Evolutionary conservation across 495 filamentous ascomycete genomes (phyloP).

Genomic region (Thermochaetoides thermophila): DNA sequence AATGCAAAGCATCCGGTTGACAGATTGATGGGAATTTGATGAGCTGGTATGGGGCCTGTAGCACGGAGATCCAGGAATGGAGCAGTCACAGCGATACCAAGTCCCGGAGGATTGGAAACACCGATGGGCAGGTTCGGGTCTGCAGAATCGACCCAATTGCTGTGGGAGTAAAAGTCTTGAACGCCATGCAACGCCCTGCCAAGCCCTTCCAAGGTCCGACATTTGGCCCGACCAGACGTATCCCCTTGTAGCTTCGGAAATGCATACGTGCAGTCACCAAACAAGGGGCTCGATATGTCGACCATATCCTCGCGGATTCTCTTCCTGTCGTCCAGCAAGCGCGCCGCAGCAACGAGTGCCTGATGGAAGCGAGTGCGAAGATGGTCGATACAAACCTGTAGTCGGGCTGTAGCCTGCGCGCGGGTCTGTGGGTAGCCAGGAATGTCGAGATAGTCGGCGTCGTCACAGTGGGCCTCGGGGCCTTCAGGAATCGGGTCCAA

Average conservation of each 20-base stretch:
- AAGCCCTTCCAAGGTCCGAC: constrained; percentile 12
- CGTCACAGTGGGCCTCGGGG: constrained; percentile 17
- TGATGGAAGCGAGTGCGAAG: constrained; percentile 16
- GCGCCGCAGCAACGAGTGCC: constrained; percentile 3
- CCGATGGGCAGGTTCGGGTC: constrained; percentile 10
- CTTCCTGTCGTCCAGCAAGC: constrained; percentile 8
- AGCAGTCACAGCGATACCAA: constrained; percentile 10
- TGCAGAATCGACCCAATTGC: constrained; percentile 15
- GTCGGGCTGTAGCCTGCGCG: constrained; percentile 7
- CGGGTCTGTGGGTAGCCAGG: constrained; percentile 14
- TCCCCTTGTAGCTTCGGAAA: constrained; percentile 10
- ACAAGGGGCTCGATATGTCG: constrained; percentile 4
- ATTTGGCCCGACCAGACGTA: constrained; percentile 12
- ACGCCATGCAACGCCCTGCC: constrained; percentile 14
- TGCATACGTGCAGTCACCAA: constrained; percentile 14
- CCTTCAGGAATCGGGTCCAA: constrained; percentile 17
- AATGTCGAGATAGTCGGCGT: constrained; percentile 17
- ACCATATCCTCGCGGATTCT: constrained; percentile 10
- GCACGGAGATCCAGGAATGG: constrained; percentile 12
- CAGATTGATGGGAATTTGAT: constrained; percentile 13
- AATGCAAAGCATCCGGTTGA: constrained; percentile 16
- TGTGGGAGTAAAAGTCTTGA: constrained; percentile 19
- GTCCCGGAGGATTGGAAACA: constrained; percentile 13
- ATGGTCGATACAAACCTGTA: constrained; percentile 15
- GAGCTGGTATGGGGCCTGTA: constrained; percentile 6